Evolutionary conservation across 306 rosid species (phyloP).

Genomic region (Vigna hirtella): DNA sequence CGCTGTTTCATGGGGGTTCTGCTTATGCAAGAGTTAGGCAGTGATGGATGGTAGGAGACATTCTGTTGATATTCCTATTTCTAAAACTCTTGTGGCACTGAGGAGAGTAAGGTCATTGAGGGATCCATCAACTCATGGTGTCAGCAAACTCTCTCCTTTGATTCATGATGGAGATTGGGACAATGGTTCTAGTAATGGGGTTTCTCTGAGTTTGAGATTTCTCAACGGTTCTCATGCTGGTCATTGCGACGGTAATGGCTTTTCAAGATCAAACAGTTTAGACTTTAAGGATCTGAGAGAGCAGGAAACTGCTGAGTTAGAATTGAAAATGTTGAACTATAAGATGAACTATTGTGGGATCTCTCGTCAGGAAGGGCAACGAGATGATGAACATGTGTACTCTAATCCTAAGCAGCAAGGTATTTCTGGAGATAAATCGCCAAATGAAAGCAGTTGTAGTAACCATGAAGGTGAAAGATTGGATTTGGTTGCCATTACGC

Average conservation of each 20-base stretch:
- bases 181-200: constrained; percentile 57
- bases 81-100: constrained; percentile 75
- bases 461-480: constrained; percentile 52
- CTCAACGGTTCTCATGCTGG: constrained; percentile 52
- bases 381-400: constrained; percentile 45
- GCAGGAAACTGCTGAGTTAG: constrained; percentile 50
- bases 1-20: constrained; percentile 32
- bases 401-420: constrained; percentile 46
- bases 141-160: constrained; percentile 67
- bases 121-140: constrained; percentile 84
- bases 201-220: constrained; percentile 65
- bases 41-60: constrained; percentile 87
- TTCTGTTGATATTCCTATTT: constrained; percentile 88
- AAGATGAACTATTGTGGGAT: constrained; percentile 43
- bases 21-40: constrained; percentile 27
- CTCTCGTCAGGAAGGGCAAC: constrained; percentile 44
- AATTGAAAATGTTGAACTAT: constrained; percentile 46
- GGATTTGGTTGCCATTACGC: constrained; percentile 49
- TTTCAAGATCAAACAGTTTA: constrained; percentile 49
- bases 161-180: constrained; percentile 81
- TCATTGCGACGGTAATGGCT: constrained; percentile 47
- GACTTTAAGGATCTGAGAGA: constrained; percentile 45
- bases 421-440: constrained; percentile 45
- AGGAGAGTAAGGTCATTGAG: constrained; percentile 91
- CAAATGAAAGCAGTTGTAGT: constrained; percentile 54